phyloP scores from a whole-genome alignment of 768 basidiomycete species.

The Termitomyces sp. region DNA sequence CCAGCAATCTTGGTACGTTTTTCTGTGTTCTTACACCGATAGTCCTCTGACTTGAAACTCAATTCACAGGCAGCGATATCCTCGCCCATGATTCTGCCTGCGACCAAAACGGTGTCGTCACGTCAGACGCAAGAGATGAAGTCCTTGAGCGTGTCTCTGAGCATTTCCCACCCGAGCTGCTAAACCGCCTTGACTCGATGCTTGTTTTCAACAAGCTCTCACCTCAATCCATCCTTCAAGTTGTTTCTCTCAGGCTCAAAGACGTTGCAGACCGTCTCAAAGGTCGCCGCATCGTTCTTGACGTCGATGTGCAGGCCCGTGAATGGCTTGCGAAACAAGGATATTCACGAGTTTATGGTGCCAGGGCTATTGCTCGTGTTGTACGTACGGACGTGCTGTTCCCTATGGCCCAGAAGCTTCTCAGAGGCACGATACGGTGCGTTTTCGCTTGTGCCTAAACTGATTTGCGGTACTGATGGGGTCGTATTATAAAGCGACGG shows the following conservation, averaged over 20 bases:
- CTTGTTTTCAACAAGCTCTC: conserved; percentile 90
- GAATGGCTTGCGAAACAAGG: conserved; percentile 73
- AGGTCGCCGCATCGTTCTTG: conserved; percentile 61
- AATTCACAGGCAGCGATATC: conserved; percentile 49
- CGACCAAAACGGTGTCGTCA: conserved; percentile 59
- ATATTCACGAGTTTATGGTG: conserved; percentile 83
- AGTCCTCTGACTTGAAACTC: neutral
- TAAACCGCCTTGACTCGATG: conserved; percentile 86
- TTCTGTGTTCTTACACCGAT: neutral
- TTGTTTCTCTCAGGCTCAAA: conserved; percentile 69
- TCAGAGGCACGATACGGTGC: conserved; percentile 75
- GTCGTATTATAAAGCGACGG: conserved; percentile 44
- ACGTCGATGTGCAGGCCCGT: conserved; percentile 58
- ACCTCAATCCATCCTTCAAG: conserved; percentile 62
- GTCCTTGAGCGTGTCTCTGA: conserved; percentile 73
- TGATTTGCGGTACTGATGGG: neutral
- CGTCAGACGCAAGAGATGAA: conserved; percentile 51
- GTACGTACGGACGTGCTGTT: conserved; percentile 79
- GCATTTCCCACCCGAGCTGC: conserved; percentile 86
- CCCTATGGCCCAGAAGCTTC: conserved; percentile 74
- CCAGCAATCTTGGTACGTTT: conserved; percentile 73
- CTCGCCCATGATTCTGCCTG: conserved; percentile 65
- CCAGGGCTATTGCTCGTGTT: conserved; percentile 82
- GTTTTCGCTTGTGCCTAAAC: conserved; percentile 10
- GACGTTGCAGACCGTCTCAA: conserved; percentile 69